phyloP scores from a whole-genome alignment of 345 rosid species.

The Bruguiera parviflora region DNA sequence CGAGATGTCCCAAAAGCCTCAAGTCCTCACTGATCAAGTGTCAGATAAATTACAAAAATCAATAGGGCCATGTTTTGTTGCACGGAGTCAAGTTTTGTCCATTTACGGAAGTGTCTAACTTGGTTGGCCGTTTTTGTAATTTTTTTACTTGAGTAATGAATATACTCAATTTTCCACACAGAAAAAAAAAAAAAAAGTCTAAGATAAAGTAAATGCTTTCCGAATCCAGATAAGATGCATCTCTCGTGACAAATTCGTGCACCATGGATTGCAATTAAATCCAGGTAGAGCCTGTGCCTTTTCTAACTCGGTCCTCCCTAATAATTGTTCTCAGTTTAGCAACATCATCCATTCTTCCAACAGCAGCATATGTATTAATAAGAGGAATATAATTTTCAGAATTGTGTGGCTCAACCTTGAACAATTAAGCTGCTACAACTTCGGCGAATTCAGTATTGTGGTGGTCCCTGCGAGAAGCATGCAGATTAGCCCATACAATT shows the following conservation, averaged over 20 bases:
- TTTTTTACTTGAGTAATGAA: too few relatives aligned
- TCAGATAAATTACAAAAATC: conserved; percentile 13
- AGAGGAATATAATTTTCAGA: conserved; percentile 37
- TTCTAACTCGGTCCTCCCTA: conserved; percentile 27
- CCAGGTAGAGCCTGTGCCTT: conserved; percentile 38
- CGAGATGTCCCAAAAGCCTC: conserved; percentile 20
- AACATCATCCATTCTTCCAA: conserved; percentile 26
- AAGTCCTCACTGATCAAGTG: conserved; percentile 24
- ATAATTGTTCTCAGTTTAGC: conserved; percentile 32
- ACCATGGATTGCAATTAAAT: conserved; percentile 28
- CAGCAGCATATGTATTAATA: conserved; percentile 29
- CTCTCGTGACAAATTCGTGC: conserved; percentile 38
- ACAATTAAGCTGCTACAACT: conserved; percentile 29
- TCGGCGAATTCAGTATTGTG: conserved; percentile 26
- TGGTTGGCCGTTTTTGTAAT: too few relatives aligned
- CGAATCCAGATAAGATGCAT: conserved; percentile 32
- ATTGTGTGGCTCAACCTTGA: conserved; percentile 36
- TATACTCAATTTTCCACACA: too few relatives aligned
- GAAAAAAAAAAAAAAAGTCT: not conserved
- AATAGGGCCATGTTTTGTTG: too few relatives aligned
- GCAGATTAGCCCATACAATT: conserved; percentile 25
- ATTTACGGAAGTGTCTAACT: too few relatives aligned
- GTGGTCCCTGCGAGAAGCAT: conserved; percentile 32
- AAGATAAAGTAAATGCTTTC: conserved; percentile 26
- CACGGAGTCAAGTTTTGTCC: too few relatives aligned